Conservation (phyloP, 225 moss, liverwort and hornwort species). For the Straminergon stramineum region DNA sequence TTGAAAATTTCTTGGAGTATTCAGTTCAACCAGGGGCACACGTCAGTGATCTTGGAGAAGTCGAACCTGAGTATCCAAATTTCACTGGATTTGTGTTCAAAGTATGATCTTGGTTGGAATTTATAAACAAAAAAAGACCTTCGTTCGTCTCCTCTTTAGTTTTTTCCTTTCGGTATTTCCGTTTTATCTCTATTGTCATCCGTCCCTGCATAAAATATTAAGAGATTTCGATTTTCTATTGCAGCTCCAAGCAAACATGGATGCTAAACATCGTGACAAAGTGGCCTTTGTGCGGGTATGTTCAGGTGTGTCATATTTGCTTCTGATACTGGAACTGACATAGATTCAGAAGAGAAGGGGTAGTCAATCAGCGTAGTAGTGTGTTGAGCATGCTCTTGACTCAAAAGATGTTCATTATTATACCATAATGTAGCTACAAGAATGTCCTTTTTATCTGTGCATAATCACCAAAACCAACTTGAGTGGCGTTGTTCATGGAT, state of each 20-base stretch:
- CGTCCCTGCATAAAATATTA: not conserved
- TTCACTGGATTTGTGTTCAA: conserved; percentile 98
- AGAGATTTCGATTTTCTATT: not conserved
- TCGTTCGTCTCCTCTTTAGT: not conserved
- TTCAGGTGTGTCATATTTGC: conserved; percentile 54
- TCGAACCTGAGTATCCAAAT: conserved; percentile 76
- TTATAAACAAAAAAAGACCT: not conserved
- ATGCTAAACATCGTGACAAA: conserved; percentile 96
- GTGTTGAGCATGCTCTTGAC: not conserved
- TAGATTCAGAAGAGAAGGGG: not conserved
- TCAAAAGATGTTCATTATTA: not conserved
- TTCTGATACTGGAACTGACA: not conserved
- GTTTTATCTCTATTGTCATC: not conserved
- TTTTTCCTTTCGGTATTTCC: not conserved
- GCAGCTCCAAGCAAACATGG: conserved; percentile 99
- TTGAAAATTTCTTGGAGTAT: conserved; percentile 79
- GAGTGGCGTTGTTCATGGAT: not conserved
- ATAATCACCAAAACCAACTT: not conserved
- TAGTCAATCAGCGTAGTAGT: not conserved
- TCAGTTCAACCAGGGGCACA: conserved; percentile 62
- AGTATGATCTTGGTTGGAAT: conserved; percentile 23
- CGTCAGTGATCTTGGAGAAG: conserved; percentile 73
- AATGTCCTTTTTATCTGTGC: not conserved
- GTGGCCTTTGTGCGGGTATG: conserved; percentile 95
- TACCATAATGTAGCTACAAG: not conserved